Evolutionary conservation across 305 asterid species (phyloP).

Genomic region (Fraxinus floribunda): DNA sequence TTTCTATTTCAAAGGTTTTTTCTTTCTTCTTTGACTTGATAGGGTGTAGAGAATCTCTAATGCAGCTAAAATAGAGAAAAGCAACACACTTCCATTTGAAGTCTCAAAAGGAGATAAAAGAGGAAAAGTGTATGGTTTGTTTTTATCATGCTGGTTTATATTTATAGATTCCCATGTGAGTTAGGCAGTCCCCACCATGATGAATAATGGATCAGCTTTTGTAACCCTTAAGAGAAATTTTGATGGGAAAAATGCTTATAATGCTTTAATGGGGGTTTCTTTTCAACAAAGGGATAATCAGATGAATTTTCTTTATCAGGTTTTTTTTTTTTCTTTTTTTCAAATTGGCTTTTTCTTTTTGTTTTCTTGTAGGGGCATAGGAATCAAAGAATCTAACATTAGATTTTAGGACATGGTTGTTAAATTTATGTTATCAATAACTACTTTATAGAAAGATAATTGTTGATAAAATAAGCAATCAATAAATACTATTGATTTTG

Average conservation of each 20-base stretch:
- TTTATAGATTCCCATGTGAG: constrained; percentile 45
- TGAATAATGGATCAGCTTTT: constrained; percentile 64
- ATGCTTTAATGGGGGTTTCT: constrained; percentile 47
- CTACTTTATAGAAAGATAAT: constrained; percentile 37
- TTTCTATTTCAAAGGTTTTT: constrained; percentile 29
- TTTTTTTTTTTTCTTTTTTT: constrained; percentile 17
- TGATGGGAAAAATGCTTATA: constrained; percentile 36
- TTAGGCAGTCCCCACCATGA: constrained; percentile 68
- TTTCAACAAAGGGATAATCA: constrained; percentile 47
- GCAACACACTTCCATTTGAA: constrained; percentile 57
- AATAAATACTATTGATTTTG: constrained; percentile 20
- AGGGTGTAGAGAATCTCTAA: constrained; percentile 59
- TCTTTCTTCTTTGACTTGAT: constrained; percentile 70
- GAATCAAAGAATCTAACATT: constrained; percentile 87
- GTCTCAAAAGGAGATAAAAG: constrained; percentile 50
- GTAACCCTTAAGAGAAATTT: constrained; percentile 41
- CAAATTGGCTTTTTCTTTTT: constrained; percentile 68
- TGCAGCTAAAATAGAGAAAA: constrained; percentile 68
- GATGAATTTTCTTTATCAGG: constrained; percentile 25
- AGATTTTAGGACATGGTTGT: constrained; percentile 72
- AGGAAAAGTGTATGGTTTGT: constrained; percentile 63
- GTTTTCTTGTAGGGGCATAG: constrained; percentile 60
- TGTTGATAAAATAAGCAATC: constrained; percentile 25
- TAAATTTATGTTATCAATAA: constrained; percentile 41
- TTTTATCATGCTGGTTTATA: constrained; percentile 37